A percentile compares a stretch with the other conserved stretches of the same genome.
These are phyloP conservation scores for Capillidium rhysosporum DNA, from an alignment of 371 early-diverging fungal genomes.

Conservation along the genomic window DNA sequence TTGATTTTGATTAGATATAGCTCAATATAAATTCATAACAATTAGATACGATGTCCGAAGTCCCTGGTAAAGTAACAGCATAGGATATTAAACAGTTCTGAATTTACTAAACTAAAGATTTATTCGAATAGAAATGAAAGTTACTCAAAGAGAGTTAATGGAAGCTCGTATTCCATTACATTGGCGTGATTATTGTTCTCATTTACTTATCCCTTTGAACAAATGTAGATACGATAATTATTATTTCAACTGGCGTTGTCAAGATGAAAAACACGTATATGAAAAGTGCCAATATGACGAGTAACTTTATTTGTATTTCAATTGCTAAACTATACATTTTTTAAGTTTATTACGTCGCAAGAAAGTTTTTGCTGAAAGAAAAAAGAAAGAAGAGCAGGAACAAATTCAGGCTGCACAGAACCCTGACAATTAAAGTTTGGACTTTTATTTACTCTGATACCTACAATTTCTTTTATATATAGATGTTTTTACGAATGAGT, in stretches of 20 bases:
- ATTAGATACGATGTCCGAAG: too few species aligned
- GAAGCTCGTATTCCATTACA: conserved; percentile 67
- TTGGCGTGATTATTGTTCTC: conserved; percentile 87
- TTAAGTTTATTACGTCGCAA: conserved; percentile 32
- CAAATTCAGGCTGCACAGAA: conserved; percentile 7
- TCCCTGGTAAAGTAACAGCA: too few species aligned
- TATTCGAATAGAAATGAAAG: conserved; percentile 41
- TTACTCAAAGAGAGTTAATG: conserved; percentile 65
- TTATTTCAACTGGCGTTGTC: conserved; percentile 86
- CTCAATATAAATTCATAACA: too few species aligned
- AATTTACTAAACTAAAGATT: too few species aligned
- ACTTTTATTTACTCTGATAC: too few species aligned
- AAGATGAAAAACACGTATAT: conserved; percentile 69
- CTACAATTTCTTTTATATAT: too few species aligned
- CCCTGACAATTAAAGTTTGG: not conserved
- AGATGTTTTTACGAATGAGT: too few species aligned
- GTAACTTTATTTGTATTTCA: conserved; percentile 1
- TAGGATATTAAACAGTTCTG: too few species aligned
- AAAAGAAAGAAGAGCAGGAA: conserved; percentile 17
- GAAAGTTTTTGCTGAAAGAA: conserved; percentile 25
- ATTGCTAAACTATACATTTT: not conserved
- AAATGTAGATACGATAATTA: conserved; percentile 68
- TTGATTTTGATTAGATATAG: too few species aligned
- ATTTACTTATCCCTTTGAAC: conserved; percentile 73
- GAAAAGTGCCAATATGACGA: conserved; percentile 94